Base-by-base conservation (phyloP, 2,329 filamentous ascomycete species). In the Colletotrichum sp. region DNA sequence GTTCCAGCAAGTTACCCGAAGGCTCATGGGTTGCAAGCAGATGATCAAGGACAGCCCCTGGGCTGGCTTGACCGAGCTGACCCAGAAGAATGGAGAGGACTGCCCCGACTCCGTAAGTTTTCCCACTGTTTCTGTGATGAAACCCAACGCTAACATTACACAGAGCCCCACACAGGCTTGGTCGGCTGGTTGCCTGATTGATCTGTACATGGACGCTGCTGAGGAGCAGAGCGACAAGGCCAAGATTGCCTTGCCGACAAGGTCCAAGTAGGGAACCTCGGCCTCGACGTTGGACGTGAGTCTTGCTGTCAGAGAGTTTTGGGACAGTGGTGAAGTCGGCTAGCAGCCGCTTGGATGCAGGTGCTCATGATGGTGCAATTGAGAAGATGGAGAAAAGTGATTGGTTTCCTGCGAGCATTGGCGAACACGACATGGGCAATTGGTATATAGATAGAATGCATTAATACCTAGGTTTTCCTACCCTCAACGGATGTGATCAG, bases 121-220 rank as follows among this genome's bases (percentile, higher is more conserved):
- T 66, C 57, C 64, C 52, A 65, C 63, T 5, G 2, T 30, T n/a
- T 2, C 8, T 9, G 19, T 11, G 8, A 19, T 5, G 32, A 6
- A 12, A 25, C 9, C 6, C 6, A 3, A 52, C 68, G 22, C 22
- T 64, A 34, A 79, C 79, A 78, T 77, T 76, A 57, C 30, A 34
- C 82, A 97, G 93, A 97, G 94, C 69, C 97, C 97, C 30, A 98
- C 97, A 1, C 97, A 99, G 85, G 94, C 97, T 69, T 99, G 97
- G 97, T 98, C 96, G 69, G 95, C 97, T 34, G 94, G 95, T 27
- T 99, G 97, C 84, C 88, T 99, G 82, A 95, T 99, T 81, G 97
- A 99, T 86, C 86, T 99, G 78, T 99, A 98, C 87, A 96, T 98
- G 89, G 97, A 99, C 84, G 96, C 95, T 22, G 89, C 90, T 30